Evolutionary conservation across 306 rosid species (phyloP).

Genomic region (Cucurbita pepo): DNA sequence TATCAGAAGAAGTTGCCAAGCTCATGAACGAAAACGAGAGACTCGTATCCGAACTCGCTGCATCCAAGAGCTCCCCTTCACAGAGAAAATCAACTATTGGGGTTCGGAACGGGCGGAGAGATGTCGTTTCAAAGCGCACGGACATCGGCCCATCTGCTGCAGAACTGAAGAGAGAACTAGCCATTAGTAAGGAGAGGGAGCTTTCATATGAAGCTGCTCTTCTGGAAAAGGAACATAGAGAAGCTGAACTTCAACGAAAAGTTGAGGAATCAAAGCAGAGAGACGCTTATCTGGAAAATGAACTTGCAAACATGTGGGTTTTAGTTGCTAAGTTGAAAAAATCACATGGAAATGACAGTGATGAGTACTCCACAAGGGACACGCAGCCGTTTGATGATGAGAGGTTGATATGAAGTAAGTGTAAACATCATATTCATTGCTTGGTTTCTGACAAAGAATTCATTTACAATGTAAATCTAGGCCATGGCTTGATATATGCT

Average conservation of each 20-base stretch:
- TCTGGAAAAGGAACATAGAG: constrained; percentile 57
- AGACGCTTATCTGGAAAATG: constrained; percentile 88
- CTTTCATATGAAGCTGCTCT: constrained; percentile 61
- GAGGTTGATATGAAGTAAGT: constrained; percentile 15
- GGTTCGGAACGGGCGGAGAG: constrained; percentile 67
- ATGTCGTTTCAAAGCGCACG: constrained; percentile 33
- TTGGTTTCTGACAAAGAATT: no score
- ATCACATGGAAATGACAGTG: constrained; percentile 55
- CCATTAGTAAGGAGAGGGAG: constrained; percentile 70
- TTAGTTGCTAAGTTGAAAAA: constrained; percentile 87
- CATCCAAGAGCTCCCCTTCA: constrained; percentile 53
- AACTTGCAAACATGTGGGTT: constrained; percentile 98
- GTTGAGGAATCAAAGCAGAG: constrained; percentile 88
- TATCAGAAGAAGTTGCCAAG: constrained; percentile 92
- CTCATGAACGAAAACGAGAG: constrained; percentile 84
- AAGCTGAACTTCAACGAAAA: constrained; percentile 61
- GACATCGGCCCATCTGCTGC: constrained; percentile 47
- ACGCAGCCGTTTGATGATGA: constrained; percentile 28
- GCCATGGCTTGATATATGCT: no score
- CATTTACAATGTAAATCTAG: no score
- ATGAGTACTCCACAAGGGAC: constrained; percentile 38
- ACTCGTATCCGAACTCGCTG: constrained; percentile 52
- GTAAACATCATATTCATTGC: background rate
- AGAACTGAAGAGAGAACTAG: constrained; percentile 65
- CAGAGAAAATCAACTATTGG: constrained; percentile 40